Percentiles rank a stretch among this genome's conserved stretches.
Evolutionary conservation across 2,329 filamentous ascomycete species (phyloP).

Genomic region (Penicillium sp.): DNA sequence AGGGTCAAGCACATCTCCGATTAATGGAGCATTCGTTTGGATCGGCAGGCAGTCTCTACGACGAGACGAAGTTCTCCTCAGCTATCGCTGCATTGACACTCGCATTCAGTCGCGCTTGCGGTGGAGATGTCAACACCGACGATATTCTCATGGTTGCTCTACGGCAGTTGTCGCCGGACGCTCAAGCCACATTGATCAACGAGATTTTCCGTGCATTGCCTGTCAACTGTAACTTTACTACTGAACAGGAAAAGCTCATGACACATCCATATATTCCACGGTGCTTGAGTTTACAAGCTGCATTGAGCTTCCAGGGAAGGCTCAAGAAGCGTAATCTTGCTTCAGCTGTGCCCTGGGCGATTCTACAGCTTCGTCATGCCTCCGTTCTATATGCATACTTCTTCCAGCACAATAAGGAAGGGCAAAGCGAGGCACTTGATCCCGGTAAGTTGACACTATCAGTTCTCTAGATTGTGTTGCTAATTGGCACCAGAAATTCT

Average conservation of each 20-base stretch:
- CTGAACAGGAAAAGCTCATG: slow-evolving; percentile 73
- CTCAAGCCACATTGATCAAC: slow-evolving; percentile 61
- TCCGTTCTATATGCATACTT: slow-evolving; percentile 62
- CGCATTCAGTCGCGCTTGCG: slow-evolving; percentile 50
- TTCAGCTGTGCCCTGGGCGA: slow-evolving; percentile 72
- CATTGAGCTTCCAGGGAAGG: slow-evolving; percentile 70
- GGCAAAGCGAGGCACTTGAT: slow-evolving; percentile 50
- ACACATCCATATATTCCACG: slow-evolving; percentile 71
- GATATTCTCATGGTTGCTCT: slow-evolving; percentile 67
- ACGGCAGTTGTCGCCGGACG: slow-evolving; percentile 54
- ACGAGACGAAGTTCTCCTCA: slow-evolving; percentile 47
- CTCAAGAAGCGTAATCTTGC: slow-evolving; percentile 61
- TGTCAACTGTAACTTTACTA: slow-evolving; percentile 76
- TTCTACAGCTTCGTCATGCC: slow-evolving; percentile 70
- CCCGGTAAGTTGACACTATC: slow-evolving; percentile 46
- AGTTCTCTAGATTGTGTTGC: background rate
- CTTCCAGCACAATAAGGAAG: slow-evolving; percentile 63
- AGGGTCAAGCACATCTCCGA: slow-evolving; percentile 40
- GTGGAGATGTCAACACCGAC: slow-evolving; percentile 57
- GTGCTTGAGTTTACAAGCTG: slow-evolving; percentile 74
- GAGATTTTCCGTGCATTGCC: slow-evolving; percentile 69
- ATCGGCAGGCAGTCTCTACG: slow-evolving; percentile 33
- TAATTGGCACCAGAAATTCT: slow-evolving; percentile 59
- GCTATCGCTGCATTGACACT: slow-evolving; percentile 62
- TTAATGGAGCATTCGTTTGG: slow-evolving; percentile 43